Evolutionary conservation across 768 basidiomycete species (phyloP), one percentile per base, ranked within the genome.

Genomic region (Termitomyces sp.): DNA sequence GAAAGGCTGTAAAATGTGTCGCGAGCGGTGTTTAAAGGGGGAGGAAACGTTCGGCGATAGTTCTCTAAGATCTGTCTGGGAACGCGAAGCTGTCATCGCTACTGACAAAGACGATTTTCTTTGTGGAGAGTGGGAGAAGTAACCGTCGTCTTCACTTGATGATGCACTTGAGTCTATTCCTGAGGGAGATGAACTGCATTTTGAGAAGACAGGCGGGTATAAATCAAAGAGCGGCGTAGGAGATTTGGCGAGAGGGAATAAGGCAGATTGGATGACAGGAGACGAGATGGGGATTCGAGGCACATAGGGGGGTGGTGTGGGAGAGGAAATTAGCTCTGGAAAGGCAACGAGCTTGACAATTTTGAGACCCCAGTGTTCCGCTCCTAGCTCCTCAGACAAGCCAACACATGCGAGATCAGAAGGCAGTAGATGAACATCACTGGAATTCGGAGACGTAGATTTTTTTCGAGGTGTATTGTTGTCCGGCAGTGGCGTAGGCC

Each of bases 331-430:
- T 53, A 90, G 77, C 58, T 89, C 87, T 0, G 87, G 86, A 67
- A 83, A 90, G 6, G 88, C 87, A 40, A 91, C 77, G 14, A 90
- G 77, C 70, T 89, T 89, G 58, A 91, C 75, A 43, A 91, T 80
- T 73, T 91, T 91, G 59, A 86, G 77, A 23, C 80, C 79, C 89
- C 89, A 91, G 49, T 80, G 78, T 56, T 89, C 85, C 35, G 83
- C 79, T 47, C 76, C 74, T 31, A 73, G 74, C 59, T 86, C 84
- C 63, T 87, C 84, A 41, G 82, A 81, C 28, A 91, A 74, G 2
- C 89, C 89, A 35, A 91, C 86, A 63, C 87, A 91, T 9, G 86
- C 82, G 33, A 91, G 77, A 63, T 89, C 87, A 31, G 87, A 80
- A n/a, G 79, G 69, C 5, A 91, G 77, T 11, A 89, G 69, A 44